Conservation (phyloP, 371 early-diverging fungal species). For the Fennellomyces sp. region DNA sequence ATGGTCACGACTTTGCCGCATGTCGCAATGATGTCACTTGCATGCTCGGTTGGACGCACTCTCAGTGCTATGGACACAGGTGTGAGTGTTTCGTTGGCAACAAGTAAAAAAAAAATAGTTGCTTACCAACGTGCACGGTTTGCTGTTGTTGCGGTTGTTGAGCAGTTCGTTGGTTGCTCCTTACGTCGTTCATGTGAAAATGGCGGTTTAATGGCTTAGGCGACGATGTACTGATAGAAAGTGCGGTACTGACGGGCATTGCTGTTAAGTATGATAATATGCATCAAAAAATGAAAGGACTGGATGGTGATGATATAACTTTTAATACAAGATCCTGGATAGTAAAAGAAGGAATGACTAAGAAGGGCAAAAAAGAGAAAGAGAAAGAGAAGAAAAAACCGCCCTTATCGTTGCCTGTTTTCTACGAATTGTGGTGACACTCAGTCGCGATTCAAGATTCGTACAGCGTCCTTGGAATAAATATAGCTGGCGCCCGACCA, state of each 20-base stretch:
- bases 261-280: neutral
- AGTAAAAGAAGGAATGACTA: neutral
- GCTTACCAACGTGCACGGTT: neutral
- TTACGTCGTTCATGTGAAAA: neutral
- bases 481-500: conserved; percentile 82
- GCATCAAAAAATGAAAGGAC: conserved; percentile 5
- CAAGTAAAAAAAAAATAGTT: neutral
- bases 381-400: conserved; percentile 2
- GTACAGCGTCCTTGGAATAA: conserved; percentile 76
- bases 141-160: neutral
- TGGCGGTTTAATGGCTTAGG: neutral
- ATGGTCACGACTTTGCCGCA: conserved; percentile 1
- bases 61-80: conserved; percentile 9
- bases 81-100: too few species aligned
- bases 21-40: conserved; percentile 2
- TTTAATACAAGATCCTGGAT: neutral
- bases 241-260: conserved; percentile 3
- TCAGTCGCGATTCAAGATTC: conserved; percentile 43
- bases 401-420: too few species aligned
- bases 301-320: neutral
- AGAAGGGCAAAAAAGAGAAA: neutral
- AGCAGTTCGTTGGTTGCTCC: neutral
- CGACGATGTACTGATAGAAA: neutral
- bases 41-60: conserved; percentile 9
- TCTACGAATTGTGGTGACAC: neutral